Percentiles rank a stretch among this genome's conserved stretches.
Evolutionary conservation across 1,284 basidiomycete species (phyloP).

Genomic region (Limonomyces culmigenus): DNA sequence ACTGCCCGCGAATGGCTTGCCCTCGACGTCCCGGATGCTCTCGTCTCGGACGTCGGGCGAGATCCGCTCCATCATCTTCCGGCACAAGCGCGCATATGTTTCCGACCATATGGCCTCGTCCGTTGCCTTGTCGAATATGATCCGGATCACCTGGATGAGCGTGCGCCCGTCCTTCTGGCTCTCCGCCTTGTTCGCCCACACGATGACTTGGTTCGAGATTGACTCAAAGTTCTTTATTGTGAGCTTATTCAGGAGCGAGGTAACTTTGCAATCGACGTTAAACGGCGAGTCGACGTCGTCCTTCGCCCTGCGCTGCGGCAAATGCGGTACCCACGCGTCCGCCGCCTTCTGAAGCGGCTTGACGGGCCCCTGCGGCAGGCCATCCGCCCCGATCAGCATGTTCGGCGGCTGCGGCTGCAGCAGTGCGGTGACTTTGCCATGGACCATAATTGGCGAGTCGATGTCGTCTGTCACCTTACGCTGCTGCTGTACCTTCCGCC

Average conservation of each 20-base stretch:
- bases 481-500: too few species aligned
- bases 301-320: slow-evolving; percentile 18
- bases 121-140: slow-evolving; percentile 95
- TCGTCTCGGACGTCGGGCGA: slow-evolving; percentile 80
- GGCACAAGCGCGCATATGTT: slow-evolving; percentile 92
- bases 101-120: slow-evolving; percentile 92
- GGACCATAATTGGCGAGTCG: slow-evolving; percentile 70
- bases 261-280: slow-evolving; percentile 88
- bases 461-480: slow-evolving; percentile 27
- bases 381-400: slow-evolving; percentile 9
- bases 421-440: slow-evolving; percentile 84
- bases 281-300: slow-evolving; percentile 57
- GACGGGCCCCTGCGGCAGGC: slow-evolving; percentile 36
- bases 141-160: slow-evolving; percentile 86
- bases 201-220: slow-evolving; percentile 84
- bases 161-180: slow-evolving; percentile 88
- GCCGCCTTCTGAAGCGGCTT: slow-evolving; percentile 62
- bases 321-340: slow-evolving; percentile 64
- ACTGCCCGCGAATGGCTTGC: slow-evolving; percentile 77
- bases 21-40: slow-evolving; percentile 58
- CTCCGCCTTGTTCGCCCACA: slow-evolving; percentile 89
- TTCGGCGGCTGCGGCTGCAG: too few species aligned
- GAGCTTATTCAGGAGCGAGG: slow-evolving; percentile 86
- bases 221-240: slow-evolving; percentile 96
- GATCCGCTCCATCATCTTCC: slow-evolving; percentile 87